Percentiles rank a stretch among this genome's conserved stretches.
Evolutionary conservation across 495 filamentous ascomycete species (phyloP).

Genomic region (Penicillium ochrochloron): DNA sequence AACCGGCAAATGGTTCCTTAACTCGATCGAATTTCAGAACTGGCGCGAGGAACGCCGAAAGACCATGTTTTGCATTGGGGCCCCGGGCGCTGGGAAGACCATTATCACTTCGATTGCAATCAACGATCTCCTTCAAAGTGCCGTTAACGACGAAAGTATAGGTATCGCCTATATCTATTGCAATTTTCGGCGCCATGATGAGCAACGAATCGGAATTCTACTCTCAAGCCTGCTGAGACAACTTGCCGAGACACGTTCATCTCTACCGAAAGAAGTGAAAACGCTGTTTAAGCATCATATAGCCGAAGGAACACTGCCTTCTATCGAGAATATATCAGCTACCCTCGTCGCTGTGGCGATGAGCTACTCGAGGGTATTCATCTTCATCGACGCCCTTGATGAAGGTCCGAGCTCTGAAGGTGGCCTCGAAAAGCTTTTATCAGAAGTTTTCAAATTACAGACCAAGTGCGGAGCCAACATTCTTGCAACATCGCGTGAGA

Average conservation of each 20-base stretch:
- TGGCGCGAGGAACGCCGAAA: background rate
- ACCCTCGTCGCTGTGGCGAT: background rate
- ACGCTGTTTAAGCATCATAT: background rate
- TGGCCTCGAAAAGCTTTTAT: background rate
- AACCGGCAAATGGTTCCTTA: background rate
- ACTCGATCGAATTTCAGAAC: background rate
- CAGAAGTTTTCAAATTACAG: background rate
- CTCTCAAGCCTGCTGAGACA: conserved; percentile 1
- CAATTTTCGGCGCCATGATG: background rate
- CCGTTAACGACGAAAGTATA: background rate
- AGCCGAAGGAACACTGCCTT: background rate
- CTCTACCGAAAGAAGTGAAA: background rate
- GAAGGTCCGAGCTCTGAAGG: background rate
- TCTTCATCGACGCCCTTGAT: conserved; percentile 9
- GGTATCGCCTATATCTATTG: conserved; percentile 2
- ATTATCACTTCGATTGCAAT: background rate
- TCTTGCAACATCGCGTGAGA: background rate
- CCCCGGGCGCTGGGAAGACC: background rate
- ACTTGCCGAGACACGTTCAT: background rate
- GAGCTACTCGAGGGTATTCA: background rate
- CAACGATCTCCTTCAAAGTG: background rate
- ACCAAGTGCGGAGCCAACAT: background rate
- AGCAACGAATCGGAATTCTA: background rate
- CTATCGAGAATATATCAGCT: background rate
- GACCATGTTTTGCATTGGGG: background rate